These are phyloP conservation scores for Hibiscus mutabilis DNA, from an alignment of 345 rosid genomes.

Conservation along the genomic window DNA sequence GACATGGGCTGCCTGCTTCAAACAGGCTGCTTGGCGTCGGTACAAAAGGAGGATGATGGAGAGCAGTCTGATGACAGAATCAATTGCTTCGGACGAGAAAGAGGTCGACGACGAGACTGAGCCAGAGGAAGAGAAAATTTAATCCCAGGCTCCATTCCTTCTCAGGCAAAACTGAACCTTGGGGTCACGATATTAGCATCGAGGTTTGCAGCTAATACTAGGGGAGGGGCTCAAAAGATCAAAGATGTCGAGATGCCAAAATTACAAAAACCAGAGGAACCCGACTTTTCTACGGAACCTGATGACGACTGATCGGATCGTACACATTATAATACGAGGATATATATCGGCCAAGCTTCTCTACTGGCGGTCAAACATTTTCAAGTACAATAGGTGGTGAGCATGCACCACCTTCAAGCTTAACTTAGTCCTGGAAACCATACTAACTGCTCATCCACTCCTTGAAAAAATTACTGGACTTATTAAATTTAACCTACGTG, in stretches of 20 bases:
- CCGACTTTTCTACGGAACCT: slow-evolving; percentile 5
- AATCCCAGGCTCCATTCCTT: slow-evolving; percentile 18
- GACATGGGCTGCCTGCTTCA: slow-evolving; percentile 92
- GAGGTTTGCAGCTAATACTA: slow-evolving; percentile 63
- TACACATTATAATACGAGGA: slow-evolving; percentile 16
- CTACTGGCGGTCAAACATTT: not conserved
- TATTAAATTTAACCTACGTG: no score
- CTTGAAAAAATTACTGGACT: no score
- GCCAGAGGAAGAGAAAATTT: slow-evolving; percentile 15
- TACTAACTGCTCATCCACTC: slow-evolving; percentile 6
- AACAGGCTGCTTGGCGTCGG: slow-evolving; percentile 88
- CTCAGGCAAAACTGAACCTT: slow-evolving; percentile 29
- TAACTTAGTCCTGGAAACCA: not conserved
- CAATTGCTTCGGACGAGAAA: slow-evolving; percentile 26
- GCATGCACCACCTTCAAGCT: not conserved
- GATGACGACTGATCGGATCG: not conserved
- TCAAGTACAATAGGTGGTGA: not conserved
- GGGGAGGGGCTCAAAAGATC: slow-evolving; percentile 53
- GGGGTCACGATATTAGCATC: slow-evolving; percentile 47
- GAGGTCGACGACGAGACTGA: slow-evolving; percentile 11
- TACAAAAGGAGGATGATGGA: slow-evolving; percentile 55
- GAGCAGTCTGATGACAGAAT: slow-evolving; percentile 39
- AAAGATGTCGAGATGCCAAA: slow-evolving; percentile 30
- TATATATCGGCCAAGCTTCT: not conserved
- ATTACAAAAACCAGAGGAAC: slow-evolving; percentile 65